Base-by-base conservation (phyloP, 164 flowering plant genomes). In the Amborella trichopoda region DNA sequence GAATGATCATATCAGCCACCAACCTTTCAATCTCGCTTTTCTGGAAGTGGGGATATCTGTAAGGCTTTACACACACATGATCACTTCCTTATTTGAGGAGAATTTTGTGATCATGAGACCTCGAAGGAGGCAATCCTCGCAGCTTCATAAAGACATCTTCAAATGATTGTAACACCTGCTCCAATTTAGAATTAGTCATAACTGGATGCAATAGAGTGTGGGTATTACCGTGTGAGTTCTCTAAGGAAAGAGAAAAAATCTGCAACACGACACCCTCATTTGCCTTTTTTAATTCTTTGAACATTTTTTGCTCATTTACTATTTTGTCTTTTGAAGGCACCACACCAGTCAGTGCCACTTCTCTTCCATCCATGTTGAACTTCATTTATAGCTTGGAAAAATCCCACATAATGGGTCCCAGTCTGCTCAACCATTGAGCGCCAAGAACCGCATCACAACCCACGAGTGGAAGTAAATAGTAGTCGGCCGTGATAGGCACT, bases 381-480 rank as follows among this genome's bases (percentile, higher is more conserved):
- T 14, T 22, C 52, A 49, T 49, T 24, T 23, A 22, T n/a, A 49
- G n/a, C n/a, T n/a, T n/a, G n/a, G n/a, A n/a, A n/a, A n/a, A n/a
- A n/a, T n/a, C n/a, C n/a, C n/a, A n/a, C 16, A 9, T 14, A 34
- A 23, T 49, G 10, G 19, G 52, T 2, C 52, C 41, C 4, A 24
- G 23, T 3, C 30, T 36, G 8, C 52, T 36, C 20, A 49, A 23
- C 52, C 52, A 49, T 8, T 36, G 42, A 12, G 52, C 39, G 16
- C 26, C n/a, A 26, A 4, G 1, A 17, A 23, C 23, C 23, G 48
- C 26, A 36, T 37, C 21, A 49, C 11, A n/a, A 2, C 42, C 5
- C 14, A 14, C 27, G 3, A 34, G 18, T 4, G 43, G 42, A 9
- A 48, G 19, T n/a, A 48, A 6, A 23, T 32, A 48, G 17, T 12